Percentiles rank a stretch among this genome's conserved stretches.
Evolutionary conservation across 768 basidiomycete genomes (phyloP).

Genomic region (Chalciporus chontae): DNA sequence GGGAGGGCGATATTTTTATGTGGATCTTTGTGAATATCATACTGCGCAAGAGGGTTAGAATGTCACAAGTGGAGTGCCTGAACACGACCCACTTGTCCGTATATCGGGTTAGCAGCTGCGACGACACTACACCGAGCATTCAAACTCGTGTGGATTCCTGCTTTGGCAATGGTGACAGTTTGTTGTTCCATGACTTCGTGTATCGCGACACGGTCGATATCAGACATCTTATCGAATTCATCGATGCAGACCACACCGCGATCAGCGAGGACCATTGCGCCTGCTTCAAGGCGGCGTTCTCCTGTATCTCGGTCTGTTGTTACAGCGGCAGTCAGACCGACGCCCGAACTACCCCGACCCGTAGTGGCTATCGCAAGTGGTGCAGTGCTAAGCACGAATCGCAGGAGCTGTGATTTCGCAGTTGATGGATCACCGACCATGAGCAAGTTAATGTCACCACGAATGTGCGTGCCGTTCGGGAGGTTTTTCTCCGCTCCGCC

Average conservation of each 20-base stretch:
- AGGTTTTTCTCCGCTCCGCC: conserved; percentile 98
- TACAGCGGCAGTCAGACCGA: conserved; percentile 97
- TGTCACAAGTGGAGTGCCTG: neutral
- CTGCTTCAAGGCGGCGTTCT: conserved; percentile 93
- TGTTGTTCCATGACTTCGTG: conserved; percentile 99
- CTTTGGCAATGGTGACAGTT: conserved; percentile 98
- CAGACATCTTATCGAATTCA: conserved; percentile 99
- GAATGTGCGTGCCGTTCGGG: conserved; percentile 95
- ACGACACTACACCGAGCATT: conserved; percentile 98
- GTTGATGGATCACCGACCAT: conserved; percentile 99
- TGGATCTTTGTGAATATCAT: conserved; percentile 99
- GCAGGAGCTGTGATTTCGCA: conserved; percentile 93
- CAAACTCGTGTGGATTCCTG: conserved; percentile 96
- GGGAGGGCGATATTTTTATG: conserved; percentile 98
- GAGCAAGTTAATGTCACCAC: conserved; percentile 98
- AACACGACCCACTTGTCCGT: conserved; percentile 71
- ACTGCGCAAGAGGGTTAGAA: conserved; percentile 46
- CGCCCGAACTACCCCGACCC: conserved; percentile 96
- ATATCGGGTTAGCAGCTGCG: conserved; percentile 98
- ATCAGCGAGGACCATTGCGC: conserved; percentile 99
- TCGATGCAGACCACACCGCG: conserved; percentile 99
- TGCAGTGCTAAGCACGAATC: conserved; percentile 94
- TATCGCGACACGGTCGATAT: conserved; percentile 96
- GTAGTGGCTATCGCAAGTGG: conserved; percentile 98
- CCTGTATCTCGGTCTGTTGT: conserved; percentile 98